A percentile compares a stretch with the other conserved stretches of the same genome.
These are phyloP conservation scores for Penicillium occitanis DNA, from an alignment of 2,329 filamentous ascomycete species.

Conservation along the genomic window DNA sequence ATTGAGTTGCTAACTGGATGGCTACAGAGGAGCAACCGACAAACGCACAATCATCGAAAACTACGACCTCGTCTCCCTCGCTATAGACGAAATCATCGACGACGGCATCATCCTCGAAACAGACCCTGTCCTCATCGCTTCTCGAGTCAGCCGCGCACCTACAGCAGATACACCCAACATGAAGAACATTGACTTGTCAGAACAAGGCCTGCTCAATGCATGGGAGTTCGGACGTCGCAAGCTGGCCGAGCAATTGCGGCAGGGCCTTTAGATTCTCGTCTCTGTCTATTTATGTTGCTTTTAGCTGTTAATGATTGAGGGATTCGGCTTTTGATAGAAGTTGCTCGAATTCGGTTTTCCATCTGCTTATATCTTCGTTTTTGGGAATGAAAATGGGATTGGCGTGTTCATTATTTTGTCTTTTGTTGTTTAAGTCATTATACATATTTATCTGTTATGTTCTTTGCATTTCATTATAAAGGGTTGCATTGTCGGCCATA, in stretches of 20 bases:
- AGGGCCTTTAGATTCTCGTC: constrained; percentile 61
- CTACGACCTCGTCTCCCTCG: constrained; percentile 92
- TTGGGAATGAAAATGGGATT: constrained; percentile 19
- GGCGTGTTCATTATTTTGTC: constrained; percentile 15
- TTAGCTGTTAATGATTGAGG: constrained; percentile 23
- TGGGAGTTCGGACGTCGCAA: constrained; percentile 93
- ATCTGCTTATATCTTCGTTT: constrained; percentile 19
- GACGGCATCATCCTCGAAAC: constrained; percentile 97
- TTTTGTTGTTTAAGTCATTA: neutral
- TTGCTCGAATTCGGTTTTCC: constrained; percentile 20
- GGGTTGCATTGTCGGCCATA: neutral
- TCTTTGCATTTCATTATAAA: neutral
- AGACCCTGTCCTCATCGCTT: constrained; percentile 89
- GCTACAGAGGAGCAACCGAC: constrained; percentile 80
- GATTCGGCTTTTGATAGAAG: constrained; percentile 18
- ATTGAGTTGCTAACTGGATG: constrained; percentile 21
- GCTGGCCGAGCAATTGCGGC: constrained; percentile 84
- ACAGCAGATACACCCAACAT: constrained; percentile 83
- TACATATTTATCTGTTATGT: constrained; percentile 11
- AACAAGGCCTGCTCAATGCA: constrained; percentile 91
- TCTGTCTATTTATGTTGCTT: constrained; percentile 18
- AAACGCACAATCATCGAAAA: constrained; percentile 98
- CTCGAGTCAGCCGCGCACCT: constrained; percentile 87
- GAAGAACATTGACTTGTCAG: constrained; percentile 91
- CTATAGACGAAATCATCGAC: constrained; percentile 92